Evolutionary conservation across 352 stramenopile species (phyloP), one percentile per base, ranked within the genome.

Genomic region (Phytophthora sp.): DNA sequence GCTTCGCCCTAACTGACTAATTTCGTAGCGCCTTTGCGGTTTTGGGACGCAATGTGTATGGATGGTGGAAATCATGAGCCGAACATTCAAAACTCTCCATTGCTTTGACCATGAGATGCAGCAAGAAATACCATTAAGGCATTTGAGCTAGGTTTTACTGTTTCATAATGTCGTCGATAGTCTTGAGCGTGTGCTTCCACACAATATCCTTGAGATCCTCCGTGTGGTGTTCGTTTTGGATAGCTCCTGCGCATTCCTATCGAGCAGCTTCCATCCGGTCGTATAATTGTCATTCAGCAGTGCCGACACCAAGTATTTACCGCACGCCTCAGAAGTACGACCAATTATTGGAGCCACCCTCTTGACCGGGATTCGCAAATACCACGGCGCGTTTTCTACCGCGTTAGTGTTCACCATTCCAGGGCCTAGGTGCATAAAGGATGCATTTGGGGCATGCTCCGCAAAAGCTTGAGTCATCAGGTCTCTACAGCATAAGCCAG

Each of bases 401-500:
- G 54, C 5, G 18, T 6, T 23, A 1, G 48, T 60, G 23, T 26
- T 48, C 13, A 58, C 45, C 12, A 58, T 49, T 15, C 57, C 41
- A n/a, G 46, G 57, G 5, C 12, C 54, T 1, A 23, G 41, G 26
- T 66, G 57, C 41, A 66, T 38, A 31, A 54, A 66, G 18, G n/a
- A 45, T 4, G 48, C 57, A 11, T 60, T 57, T 2, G 57, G 57
- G 18, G 48, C 57, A 11, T 23, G 21, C 34, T 66, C 57, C 7
- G 57, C 31, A n/a, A 66, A 50, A 10, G 57, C 48, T 35, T 66
- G 57, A 2, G 24, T 32, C 48, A 60, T 66, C 15, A 66, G 42
- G 42, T 66, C 57, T 39, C 57, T 54, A 21, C 13, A 17, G 28
- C 32, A 31, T 5, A 15, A 23, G 2, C 10, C 12, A 26, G 6